Conservation (phyloP, 257 asterid species). For the Solanum arcanum region DNA sequence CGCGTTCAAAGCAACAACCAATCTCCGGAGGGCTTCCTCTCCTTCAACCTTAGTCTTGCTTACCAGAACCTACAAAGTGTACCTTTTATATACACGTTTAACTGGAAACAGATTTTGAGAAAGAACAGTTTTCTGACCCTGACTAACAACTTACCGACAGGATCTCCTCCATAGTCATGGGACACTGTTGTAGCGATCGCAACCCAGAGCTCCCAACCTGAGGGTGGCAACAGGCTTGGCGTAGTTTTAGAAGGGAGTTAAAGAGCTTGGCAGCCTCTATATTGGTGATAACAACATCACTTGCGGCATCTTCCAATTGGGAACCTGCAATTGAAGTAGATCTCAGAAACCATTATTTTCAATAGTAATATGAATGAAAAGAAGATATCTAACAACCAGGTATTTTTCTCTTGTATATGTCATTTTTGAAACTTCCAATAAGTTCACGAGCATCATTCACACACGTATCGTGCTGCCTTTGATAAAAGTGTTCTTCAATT, state of each 20-base stretch:
- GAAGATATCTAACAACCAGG: constrained; percentile 33
- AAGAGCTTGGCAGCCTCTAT: constrained; percentile 88
- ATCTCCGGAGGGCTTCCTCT: constrained; percentile 83
- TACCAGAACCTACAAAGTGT: constrained; percentile 62
- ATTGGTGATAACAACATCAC: constrained; percentile 53
- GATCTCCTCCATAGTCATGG: constrained; percentile 98
- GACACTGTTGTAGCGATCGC: constrained; percentile 85
- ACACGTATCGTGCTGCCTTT: constrained; percentile 91
- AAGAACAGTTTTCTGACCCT: constrained; percentile 5
- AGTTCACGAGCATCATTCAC: constrained; percentile 86
- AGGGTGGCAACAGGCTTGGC: constrained; percentile 99
- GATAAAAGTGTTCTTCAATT: constrained; percentile 89
- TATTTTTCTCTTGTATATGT: constrained; percentile 27
- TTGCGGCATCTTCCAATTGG: constrained; percentile 20
- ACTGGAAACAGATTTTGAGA: constrained; percentile 1
- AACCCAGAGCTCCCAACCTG: constrained; percentile 98
- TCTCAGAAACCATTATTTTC: background rate
- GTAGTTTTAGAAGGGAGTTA: constrained; percentile 92
- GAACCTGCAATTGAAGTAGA: constrained; percentile 31
- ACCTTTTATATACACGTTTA: background rate
- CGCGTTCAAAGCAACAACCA: constrained; percentile 84
- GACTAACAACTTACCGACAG: constrained; percentile 49
- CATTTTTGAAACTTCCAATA: constrained; percentile 56
- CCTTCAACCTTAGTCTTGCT: constrained; percentile 95
- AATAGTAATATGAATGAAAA: background rate